Percentiles rank a stretch among this genome's conserved stretches.
Conservation (phyloP, 208 protist genomes). For the Wallacemonas sp. region DNA sequence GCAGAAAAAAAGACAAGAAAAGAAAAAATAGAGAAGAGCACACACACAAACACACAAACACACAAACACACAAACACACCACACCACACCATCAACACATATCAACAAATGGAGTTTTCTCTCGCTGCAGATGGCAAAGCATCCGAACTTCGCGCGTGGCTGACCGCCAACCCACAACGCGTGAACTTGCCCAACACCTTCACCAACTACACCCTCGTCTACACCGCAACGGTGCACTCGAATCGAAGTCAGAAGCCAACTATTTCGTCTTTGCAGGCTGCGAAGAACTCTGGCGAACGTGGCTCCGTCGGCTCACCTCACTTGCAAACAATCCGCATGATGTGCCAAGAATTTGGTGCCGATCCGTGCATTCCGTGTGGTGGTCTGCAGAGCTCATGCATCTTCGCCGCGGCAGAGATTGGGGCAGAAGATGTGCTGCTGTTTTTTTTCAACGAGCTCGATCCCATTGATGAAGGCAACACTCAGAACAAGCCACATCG, state of each 20-base stretch:
- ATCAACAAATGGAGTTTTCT: conserved; percentile 34
- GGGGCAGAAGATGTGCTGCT: conserved; percentile 32
- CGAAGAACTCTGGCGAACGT: background rate
- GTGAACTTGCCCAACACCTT: conserved; percentile 41
- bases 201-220: conserved; percentile 47
- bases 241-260: conserved; percentile 15
- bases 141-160: conserved; percentile 49
- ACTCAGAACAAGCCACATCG: background rate
- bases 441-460: conserved; percentile 32
- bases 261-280: conserved; percentile 4
- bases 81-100: background rate
- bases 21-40: conserved; percentile 5
- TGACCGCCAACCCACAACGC: conserved; percentile 36
- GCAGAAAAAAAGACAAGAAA: conserved; percentile 10
- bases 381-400: conserved; percentile 40
- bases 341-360: conserved; percentile 66
- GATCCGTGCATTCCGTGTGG: conserved; percentile 50
- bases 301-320: conserved; percentile 14
- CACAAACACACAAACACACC: background rate
- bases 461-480: conserved; percentile 16
- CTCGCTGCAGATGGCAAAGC: conserved; percentile 47
- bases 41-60: background rate
- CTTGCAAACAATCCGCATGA: conserved; percentile 40
- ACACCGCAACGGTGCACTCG: conserved; percentile 32
- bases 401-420: conserved; percentile 43